Base-by-base conservation (phyloP, 2,329 filamentous ascomycete genomes). In the Polytolypa hystricis region DNA sequence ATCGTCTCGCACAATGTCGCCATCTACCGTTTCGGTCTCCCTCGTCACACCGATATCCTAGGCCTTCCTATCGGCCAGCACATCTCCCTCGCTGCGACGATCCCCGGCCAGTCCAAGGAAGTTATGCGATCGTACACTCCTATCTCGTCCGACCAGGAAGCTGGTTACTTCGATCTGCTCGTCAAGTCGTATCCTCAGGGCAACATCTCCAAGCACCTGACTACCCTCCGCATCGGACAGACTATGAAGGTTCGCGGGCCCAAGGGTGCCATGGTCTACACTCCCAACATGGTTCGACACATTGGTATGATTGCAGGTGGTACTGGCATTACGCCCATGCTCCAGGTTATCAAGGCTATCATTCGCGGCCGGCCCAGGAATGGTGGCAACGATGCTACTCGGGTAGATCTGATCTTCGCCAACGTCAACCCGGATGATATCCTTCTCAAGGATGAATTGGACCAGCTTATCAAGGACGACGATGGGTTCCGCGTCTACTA, bases 261-360 rank as follows among this genome's bases (percentile, higher is more conserved):
- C 62, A 96, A 96, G 74, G 91, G 91, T 51, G 89, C 89, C 51
- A 95, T 98, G 73, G 84, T 93, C 45, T 98, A 98, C 69, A 84
- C 81, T 12, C 86, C 89, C 51, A 95, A 95, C 71, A 89, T 98
- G 83, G 84, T 89, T 51, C 80, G 84, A 47, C 84, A 84, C 64
- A 93, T 98, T 50, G 91, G 87, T 57, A 98, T 98, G 91, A 84
- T 98, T 57, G 86, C 91, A 46, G 91, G 91, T 49, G 91, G 91
- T 47, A 96, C 91, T 21, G 91, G 91, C 50, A 96, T 98, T 61
- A 96, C 91, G 7, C 91, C 91, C 42, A 98, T 98, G 91, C 74
- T 96, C 45, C 91, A 98, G 69, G 78, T 98, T 52, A 79, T 94
- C 58, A 82, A 86, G 53, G 91, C 89, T 41, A 86, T 96, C 50